These are phyloP conservation scores for Rhizodiscina lignyota DNA, from an alignment of 495 filamentous ascomycete species.

Conservation along the genomic window DNA sequence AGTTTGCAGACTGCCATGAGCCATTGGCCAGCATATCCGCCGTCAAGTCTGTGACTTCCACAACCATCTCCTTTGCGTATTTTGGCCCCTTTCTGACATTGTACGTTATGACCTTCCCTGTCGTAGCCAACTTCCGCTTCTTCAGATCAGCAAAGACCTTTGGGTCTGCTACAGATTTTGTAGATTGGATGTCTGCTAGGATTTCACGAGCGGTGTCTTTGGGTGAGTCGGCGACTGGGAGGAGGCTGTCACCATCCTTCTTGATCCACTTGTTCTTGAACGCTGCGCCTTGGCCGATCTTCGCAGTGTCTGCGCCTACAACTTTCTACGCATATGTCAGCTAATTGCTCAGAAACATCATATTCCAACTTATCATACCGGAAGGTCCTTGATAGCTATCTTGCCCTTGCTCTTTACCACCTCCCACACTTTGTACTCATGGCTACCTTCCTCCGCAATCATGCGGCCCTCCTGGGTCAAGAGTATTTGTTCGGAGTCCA, in stretches of 20 bases:
- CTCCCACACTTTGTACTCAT: conserved; percentile 89
- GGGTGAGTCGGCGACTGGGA: conserved; percentile 29
- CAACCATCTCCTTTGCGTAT: conserved; percentile 67
- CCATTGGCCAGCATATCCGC: conserved; percentile 77
- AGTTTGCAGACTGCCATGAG: conserved; percentile 65
- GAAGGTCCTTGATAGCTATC: conserved; percentile 65
- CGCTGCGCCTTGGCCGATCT: conserved; percentile 86
- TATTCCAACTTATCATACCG: conserved; percentile 19
- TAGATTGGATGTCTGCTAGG: conserved; percentile 51
- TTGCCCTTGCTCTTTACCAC: conserved; percentile 61
- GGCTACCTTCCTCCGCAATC: conserved; percentile 72
- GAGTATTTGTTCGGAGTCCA: conserved; percentile 60
- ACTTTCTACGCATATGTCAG: conserved; percentile 26
- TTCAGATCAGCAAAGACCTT: conserved; percentile 66
- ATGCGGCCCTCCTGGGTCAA: conserved; percentile 64
- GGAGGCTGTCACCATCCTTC: conserved; percentile 40
- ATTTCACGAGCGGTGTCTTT: conserved; percentile 62
- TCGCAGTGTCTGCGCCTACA: conserved; percentile 71
- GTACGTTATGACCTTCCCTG: conserved; percentile 75
- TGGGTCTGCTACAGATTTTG: conserved; percentile 45
- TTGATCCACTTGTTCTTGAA: conserved; percentile 95
- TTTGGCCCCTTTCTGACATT: conserved; percentile 70
- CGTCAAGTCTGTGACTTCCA: conserved; percentile 91
- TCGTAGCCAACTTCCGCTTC: conserved; percentile 70
- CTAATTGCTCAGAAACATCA: background rate